phyloP scores from a whole-genome alignment of 2,329 filamentous ascomycete species.

The Didymella sp. region DNA sequence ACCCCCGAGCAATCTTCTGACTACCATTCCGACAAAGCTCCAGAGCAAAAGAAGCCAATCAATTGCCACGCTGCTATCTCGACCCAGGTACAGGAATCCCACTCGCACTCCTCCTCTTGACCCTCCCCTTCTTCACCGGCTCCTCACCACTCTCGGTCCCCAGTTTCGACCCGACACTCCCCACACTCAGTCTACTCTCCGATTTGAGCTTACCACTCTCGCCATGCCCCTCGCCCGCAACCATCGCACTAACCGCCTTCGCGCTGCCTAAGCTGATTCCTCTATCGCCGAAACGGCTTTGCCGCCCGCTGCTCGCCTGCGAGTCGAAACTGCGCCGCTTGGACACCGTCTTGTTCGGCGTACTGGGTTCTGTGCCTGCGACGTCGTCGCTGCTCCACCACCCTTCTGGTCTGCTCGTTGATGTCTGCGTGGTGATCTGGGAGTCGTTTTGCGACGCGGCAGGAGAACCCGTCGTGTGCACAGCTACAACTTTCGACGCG shows the following conservation, averaged over 20 bases:
- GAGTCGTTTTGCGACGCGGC: constrained; percentile 24
- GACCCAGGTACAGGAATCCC: constrained; percentile 5
- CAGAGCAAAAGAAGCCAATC: too few relatives aligned
- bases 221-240: constrained; percentile 33
- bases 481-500: constrained; percentile 17
- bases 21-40: too few relatives aligned
- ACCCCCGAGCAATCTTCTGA: too few relatives aligned
- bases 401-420: constrained; percentile 46
- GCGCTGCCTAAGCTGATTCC: constrained; percentile 45
- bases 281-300: constrained; percentile 39
- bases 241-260: constrained; percentile 43
- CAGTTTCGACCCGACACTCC: constrained; percentile 15
- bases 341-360: constrained; percentile 21
- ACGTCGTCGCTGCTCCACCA: constrained; percentile 52
- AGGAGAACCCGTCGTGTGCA: constrained; percentile 28
- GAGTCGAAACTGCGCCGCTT: constrained; percentile 36
- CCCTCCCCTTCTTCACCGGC: constrained; percentile 14
- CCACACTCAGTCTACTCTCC: constrained; percentile 1
- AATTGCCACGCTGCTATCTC: too few relatives aligned
- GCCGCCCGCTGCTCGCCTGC: constrained; percentile 32
- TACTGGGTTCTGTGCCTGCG: constrained; percentile 38
- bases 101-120: constrained; percentile 16
- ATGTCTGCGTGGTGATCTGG: constrained; percentile 40
- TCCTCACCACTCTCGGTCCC: constrained; percentile 14
- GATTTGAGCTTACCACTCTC: constrained; percentile 22